Evolutionary conservation across 352 stramenopile species (phyloP).

Genomic region (Globisporangium orthogonon): DNA sequence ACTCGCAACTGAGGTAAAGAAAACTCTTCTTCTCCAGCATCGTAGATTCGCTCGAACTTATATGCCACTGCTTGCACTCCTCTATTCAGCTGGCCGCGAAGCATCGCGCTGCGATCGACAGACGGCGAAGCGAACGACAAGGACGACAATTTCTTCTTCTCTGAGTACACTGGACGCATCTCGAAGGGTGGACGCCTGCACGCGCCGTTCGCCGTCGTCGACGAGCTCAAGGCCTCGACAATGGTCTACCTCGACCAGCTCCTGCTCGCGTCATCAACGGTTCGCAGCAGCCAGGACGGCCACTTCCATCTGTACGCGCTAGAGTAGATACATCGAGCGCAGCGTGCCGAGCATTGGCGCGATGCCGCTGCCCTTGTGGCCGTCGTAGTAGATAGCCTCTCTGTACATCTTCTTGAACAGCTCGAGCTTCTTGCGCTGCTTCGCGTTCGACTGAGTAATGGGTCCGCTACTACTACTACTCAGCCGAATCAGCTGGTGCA

Average conservation of each 20-base stretch:
- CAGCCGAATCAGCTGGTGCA: constrained; percentile 65
- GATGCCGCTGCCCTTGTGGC: constrained; percentile 29
- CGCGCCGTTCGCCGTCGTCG: constrained; percentile 22
- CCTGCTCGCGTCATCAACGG: constrained; percentile 23
- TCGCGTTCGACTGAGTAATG: constrained; percentile 9
- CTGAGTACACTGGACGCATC: constrained; percentile 64
- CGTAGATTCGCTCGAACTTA: neutral
- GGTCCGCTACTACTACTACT: constrained; percentile 15
- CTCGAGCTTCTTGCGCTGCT: constrained; percentile 37
- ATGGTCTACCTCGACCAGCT: constrained; percentile 61
- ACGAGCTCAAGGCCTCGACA: constrained; percentile 35
- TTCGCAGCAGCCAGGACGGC: constrained; percentile 4
- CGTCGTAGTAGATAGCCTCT: constrained; percentile 73
- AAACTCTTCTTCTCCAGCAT: no score
- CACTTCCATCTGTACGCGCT: constrained; percentile 29
- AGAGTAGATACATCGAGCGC: constrained; percentile 52
- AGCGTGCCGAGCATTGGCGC: constrained; percentile 45
- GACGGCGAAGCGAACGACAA: constrained; percentile 26
- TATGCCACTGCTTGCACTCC: neutral
- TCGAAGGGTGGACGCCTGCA: constrained; percentile 15
- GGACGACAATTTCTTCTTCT: constrained; percentile 38
- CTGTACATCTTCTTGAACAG: constrained; percentile 87
- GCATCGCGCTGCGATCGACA: constrained; percentile 32
- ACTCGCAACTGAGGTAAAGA: constrained; percentile 44
- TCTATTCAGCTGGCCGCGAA: constrained; percentile 44